These are phyloP conservation scores for Gonium pectorale DNA, from an alignment of 139 green algal species.

Conservation along the genomic window DNA sequence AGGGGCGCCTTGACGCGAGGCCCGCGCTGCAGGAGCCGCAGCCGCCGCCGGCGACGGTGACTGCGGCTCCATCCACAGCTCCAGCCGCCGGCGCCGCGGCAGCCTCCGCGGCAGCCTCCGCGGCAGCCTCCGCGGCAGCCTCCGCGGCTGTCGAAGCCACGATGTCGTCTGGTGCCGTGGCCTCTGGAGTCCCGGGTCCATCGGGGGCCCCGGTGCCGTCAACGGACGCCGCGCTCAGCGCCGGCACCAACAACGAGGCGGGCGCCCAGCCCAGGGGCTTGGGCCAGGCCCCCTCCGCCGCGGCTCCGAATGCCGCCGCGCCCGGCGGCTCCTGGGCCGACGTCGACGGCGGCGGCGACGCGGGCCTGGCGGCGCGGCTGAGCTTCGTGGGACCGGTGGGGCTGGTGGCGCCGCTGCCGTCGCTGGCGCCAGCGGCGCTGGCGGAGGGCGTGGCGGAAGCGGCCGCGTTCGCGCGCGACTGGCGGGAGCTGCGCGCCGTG, in stretches of 20 bases:
- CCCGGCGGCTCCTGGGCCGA: neutral
- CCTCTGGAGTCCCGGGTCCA: neutral
- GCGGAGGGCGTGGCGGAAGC: conserved; percentile 65
- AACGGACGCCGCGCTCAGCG: neutral
- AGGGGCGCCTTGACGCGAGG: no score
- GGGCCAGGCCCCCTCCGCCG: no score
- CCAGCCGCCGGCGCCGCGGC: no score
- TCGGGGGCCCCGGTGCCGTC: no score
- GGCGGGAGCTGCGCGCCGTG: conserved; percentile 76
- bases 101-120: neutral
- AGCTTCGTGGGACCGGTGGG: conserved; percentile 65
- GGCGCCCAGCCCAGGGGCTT: no score
- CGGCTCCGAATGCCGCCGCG: neutral
- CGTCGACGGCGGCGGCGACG: neutral
- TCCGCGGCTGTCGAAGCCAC: neutral
- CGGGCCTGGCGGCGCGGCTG: conserved; percentile 3
- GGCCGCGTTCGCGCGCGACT: conserved; percentile 77
- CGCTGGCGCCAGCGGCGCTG: conserved; percentile 44
- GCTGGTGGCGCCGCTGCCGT: conserved; percentile 52
- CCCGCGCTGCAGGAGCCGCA: no score
- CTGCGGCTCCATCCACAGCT: no score
- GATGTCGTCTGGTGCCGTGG: neutral
- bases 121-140: neutral
- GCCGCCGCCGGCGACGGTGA: no score
- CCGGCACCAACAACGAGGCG: neutral